phyloP scores from a whole-genome alignment of 2,329 filamentous ascomycete species.

The Curvularia verruculosa region DNA sequence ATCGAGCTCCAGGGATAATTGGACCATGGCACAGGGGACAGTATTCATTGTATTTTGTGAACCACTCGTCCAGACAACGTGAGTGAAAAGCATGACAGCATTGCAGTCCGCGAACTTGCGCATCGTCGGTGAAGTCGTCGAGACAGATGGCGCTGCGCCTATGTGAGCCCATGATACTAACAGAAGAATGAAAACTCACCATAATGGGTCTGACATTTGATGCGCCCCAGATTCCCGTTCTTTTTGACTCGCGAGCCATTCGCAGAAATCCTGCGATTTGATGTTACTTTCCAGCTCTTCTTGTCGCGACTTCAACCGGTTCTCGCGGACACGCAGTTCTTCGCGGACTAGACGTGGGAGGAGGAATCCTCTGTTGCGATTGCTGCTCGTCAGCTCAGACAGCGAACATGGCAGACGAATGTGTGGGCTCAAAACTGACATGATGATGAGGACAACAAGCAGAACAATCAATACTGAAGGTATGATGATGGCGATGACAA shows the following conservation, averaged over 20 bases:
- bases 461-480: conserved; percentile 42
- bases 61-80: conserved; percentile 49
- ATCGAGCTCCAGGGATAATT: conserved; percentile 39
- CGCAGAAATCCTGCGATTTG: conserved; percentile 41
- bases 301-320: conserved; percentile 36
- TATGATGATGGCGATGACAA: conserved; percentile 41
- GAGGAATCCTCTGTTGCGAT: conserved; percentile 31
- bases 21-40: conserved; percentile 48
- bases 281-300: conserved; percentile 39
- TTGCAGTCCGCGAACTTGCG: conserved; percentile 43
- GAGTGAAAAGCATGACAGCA: conserved; percentile 49
- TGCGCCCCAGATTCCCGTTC: conserved; percentile 24
- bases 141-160: conserved; percentile 45
- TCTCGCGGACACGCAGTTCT: conserved; percentile 25
- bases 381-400: conserved; percentile 19
- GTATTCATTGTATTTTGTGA: conserved; percentile 44
- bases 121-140: conserved; percentile 41
- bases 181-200: conserved; percentile 20
- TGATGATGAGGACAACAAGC: conserved; percentile 37
- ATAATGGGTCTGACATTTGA: conserved; percentile 32
- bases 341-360: conserved; percentile 25
- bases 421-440: conserved; percentile 28
- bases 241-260: conserved; percentile 40
- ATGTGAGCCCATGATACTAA: conserved; percentile 10
- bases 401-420: not conserved